Percentiles rank a stretch among this genome's conserved stretches.
phyloP scores from a whole-genome alignment of 306 rosid genomes.

The Cucurbita pepo region DNA sequence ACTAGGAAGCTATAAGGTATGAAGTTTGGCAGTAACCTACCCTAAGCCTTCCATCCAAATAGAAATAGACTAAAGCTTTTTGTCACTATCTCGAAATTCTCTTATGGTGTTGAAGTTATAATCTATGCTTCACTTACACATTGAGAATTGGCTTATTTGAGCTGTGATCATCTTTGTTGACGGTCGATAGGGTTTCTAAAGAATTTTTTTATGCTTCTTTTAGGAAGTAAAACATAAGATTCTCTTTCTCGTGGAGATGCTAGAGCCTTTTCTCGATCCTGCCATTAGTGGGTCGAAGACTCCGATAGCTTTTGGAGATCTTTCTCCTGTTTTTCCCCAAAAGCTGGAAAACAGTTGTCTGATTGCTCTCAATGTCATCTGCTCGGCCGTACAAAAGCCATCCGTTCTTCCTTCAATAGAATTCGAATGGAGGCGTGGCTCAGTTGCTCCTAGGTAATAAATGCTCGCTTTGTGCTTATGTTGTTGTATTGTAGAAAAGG shows the following conservation, averaged over 20 bases:
- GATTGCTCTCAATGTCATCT: slow-evolving; percentile 62
- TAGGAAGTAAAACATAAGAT: slow-evolving; percentile 79
- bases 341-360: slow-evolving; percentile 51
- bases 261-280: slow-evolving; percentile 89
- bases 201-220: slow-evolving; percentile 1
- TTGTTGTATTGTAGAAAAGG: background rate
- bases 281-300: slow-evolving; percentile 56
- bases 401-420: slow-evolving; percentile 82
- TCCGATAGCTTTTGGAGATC: slow-evolving; percentile 63
- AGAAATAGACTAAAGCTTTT: background rate
- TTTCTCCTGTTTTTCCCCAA: slow-evolving; percentile 52
- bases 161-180: slow-evolving; percentile 3
- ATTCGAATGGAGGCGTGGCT: slow-evolving; percentile 87
- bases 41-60: background rate
- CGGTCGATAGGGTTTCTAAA: slow-evolving; percentile 3
- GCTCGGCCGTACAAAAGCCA: slow-evolving; percentile 64
- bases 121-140: background rate
- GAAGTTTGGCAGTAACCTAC: background rate
- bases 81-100: background rate
- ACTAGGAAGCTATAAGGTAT: slow-evolving; percentile 77
- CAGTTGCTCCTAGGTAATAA: slow-evolving; percentile 76
- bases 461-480: background rate
- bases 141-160: background rate
- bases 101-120: background rate
- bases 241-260: slow-evolving; percentile 89